Base-by-base conservation (phyloP, 2,329 filamentous ascomycete genomes). In the Grosmannia clavigera region DNA sequence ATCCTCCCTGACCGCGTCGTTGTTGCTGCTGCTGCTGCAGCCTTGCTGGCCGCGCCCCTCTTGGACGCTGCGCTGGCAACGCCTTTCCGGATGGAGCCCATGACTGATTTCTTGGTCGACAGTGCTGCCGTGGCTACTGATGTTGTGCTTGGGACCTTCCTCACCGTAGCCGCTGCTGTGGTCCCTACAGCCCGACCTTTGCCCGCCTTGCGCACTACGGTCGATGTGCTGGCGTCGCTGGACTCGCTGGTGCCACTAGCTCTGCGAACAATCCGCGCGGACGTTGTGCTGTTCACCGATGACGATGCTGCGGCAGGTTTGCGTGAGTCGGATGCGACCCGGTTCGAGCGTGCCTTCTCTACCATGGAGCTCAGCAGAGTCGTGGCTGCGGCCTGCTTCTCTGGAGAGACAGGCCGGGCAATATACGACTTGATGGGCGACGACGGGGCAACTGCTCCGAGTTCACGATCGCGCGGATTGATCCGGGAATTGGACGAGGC, bases 401-500 rank as follows among this genome's bases (percentile, higher is more conserved):
- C 67, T 1, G 86, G 84, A 29, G 86, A 87, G 19, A 78, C 75
- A 29, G 84, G 80, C 29, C 81, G 80, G 2, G 81, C 76, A 48
- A 84, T 75, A 60, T 79, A 77, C 3, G 81, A 76, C 68, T 86
- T 85, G 29, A 74, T 71, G 16, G 81, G 79, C n/a, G 82, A 81
- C 2, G 69, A 67, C 7, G 75, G 73, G 10, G 70, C 70, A 27
- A 60, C 22, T 4, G 75, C 57, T 19, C 57, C 48, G 27, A 53
- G 62, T 4, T 65, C 63, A 4, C 76, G 71, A 65, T 71, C 75
- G 56, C 83, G 81, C 25, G 81, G 81, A 27, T 81, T 75, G 19
- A 87, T 79, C 58, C 88, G 84, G 6, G 88, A 87, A 69, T 95
- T 95, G 61, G 87, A 86, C 0, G 89, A 92, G 58, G 88, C 87